Base-by-base conservation (phyloP, 2,329 filamentous ascomycete species). In the Dryadomyces quercivorus region DNA sequence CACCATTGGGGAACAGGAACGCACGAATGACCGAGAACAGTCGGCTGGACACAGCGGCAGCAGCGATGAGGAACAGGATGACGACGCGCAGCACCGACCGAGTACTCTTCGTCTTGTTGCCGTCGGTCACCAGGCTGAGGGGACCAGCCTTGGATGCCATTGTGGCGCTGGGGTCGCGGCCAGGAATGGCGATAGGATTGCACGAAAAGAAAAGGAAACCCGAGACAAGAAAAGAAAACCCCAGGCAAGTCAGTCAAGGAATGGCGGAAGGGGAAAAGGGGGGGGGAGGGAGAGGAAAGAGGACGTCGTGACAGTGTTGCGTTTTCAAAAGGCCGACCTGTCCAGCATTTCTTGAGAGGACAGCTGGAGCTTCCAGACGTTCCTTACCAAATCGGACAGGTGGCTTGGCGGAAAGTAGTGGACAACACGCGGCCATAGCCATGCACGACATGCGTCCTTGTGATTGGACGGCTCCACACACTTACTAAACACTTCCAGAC, bases 11-110 rank as follows among this genome's bases (percentile, higher is more conserved):
- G 20, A 31, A 21, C 21, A 44, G 9, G 21, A 16, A 80, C 87
- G 69, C 82, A 92, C 93, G 87, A 72, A 98, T 97, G 62, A 98
- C 93, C 65, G 90, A 96, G 79, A 98, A 98, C 62, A 98, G 78
- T 72, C 93, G 88, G 72, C 91, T 95, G 62, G 91, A 82, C 66
- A 97, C 81, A 62, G 92, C 90, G 59, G 93, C 91, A 56, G 82
- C 90, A 61, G 93, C 93, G 71, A 98, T 96, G 66, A 92, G 82
- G 66, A 77, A 79, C 63, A 98, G 82, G 73, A 98, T 98, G 66
- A 94, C 78, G 63, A 96, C 82, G 67, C 91, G 84, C 61, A 98
- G 76, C 65, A 97, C 73, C 61, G 88, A 86, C 69, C 91, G 84
- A 59, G 88, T 88, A 70, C 84, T 96, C 70, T 84, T 80, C 65